Evolutionary conservation across 2,329 filamentous ascomycete genomes (phyloP).

Genomic region (Paradendryphiella salina): DNA sequence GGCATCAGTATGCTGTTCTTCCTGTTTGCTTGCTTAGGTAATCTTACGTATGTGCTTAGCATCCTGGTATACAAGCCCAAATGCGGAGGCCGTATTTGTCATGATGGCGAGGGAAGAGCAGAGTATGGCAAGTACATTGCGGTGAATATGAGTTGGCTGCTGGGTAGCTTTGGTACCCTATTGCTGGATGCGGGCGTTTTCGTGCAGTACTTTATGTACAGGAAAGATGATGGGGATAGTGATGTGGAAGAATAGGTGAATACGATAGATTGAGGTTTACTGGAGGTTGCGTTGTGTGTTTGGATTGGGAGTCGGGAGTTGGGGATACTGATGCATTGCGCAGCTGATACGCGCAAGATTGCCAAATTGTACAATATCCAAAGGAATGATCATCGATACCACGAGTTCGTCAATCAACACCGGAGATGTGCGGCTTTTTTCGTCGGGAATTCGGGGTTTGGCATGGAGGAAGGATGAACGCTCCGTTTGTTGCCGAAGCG

Average conservation of each 20-base stretch:
- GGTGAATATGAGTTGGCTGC: constrained; percentile 87
- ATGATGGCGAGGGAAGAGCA: constrained; percentile 63
- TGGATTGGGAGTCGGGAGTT: too few relatives aligned
- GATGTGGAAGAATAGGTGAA: constrained; percentile 36
- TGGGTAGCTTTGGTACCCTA: constrained; percentile 86
- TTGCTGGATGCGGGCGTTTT: constrained; percentile 85
- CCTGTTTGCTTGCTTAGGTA: constrained; percentile 93
- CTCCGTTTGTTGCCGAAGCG: neutral
- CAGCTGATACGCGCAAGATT: neutral
- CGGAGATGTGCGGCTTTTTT: neutral
- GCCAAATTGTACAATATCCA: neutral
- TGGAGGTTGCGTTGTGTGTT: neutral
- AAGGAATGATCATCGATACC: too few relatives aligned
- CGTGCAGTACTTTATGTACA: constrained; percentile 88
- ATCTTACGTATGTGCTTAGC: constrained; percentile 87
- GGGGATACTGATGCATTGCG: neutral
- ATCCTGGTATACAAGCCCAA: constrained; percentile 87
- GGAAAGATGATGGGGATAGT: constrained; percentile 50
- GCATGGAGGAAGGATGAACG: neutral
- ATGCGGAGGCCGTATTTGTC: constrained; percentile 61
- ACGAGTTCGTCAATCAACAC: too few relatives aligned
- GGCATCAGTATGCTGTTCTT: constrained; percentile 95
- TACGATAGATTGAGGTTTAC: neutral
- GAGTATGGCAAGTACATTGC: constrained; percentile 82
- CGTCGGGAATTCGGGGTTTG: neutral